These are phyloP conservation scores for Pseudonitzschia multistriata DNA, from an alignment of 108 stramenopile species.

Conservation along the genomic window DNA sequence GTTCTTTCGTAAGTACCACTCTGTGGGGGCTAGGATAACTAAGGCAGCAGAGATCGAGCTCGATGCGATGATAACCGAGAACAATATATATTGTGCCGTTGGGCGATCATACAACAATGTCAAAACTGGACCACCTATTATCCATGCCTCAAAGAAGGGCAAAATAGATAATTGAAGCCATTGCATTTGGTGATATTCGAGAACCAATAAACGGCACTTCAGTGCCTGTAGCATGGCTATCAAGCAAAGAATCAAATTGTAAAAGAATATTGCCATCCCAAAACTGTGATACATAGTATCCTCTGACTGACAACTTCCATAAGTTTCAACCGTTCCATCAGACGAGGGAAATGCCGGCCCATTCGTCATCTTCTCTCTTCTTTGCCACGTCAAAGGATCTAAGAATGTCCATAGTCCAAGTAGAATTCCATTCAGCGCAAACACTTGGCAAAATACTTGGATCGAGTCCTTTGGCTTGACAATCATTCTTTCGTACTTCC, in stretches of 20 bases:
- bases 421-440: slow-evolving; percentile 31
- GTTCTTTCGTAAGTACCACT: slow-evolving; percentile 40
- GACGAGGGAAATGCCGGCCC: not conserved
- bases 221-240: slow-evolving; percentile 29
- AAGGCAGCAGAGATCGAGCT: slow-evolving; percentile 17
- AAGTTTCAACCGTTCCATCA: slow-evolving; percentile 27
- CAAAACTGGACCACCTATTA: slow-evolving; percentile 26
- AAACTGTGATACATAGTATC: slow-evolving; percentile 10
- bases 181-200: slow-evolving; percentile 40
- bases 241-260: slow-evolving; percentile 17
- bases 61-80: slow-evolving; percentile 20
- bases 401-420: slow-evolving; percentile 32
- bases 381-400: slow-evolving; percentile 34
- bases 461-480: slow-evolving; percentile 12
- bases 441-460: slow-evolving; percentile 7
- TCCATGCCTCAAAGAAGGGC: slow-evolving; percentile 37
- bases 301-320: slow-evolving; percentile 23
- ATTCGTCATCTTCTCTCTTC: slow-evolving; percentile 1
- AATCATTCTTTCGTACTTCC: slow-evolving; percentile 16
- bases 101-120: slow-evolving; percentile 19
- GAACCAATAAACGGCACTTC: slow-evolving; percentile 31
- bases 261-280: slow-evolving; percentile 10
- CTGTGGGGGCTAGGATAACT: slow-evolving; percentile 35
- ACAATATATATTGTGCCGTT: slow-evolving; percentile 19
- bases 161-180: slow-evolving; percentile 32